Percentiles rank a stretch among this genome's conserved stretches.
Conservation (phyloP, 179 eudicot genomes). For the Beta corolliflora region DNA sequence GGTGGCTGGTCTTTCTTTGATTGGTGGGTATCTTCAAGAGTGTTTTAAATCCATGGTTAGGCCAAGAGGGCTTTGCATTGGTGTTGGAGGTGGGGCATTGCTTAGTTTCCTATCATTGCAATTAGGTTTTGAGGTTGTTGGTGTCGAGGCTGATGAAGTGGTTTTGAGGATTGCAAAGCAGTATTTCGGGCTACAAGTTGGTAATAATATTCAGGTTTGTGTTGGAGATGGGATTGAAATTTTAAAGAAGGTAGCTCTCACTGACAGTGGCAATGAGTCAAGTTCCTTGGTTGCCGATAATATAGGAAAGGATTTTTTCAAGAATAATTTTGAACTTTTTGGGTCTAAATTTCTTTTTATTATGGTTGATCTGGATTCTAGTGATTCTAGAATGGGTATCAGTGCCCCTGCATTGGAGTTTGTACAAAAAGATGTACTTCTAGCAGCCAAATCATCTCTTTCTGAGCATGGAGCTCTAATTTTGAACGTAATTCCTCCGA, state of each 20-base stretch:
- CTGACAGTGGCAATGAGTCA: not conserved
- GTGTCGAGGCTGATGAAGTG: slow-evolving; percentile 69
- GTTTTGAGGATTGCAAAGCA: slow-evolving; percentile 58
- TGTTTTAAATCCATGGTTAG: slow-evolving; percentile 35
- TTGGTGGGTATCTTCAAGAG: slow-evolving; percentile 38
- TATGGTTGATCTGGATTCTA: slow-evolving; percentile 90
- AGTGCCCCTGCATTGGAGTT: slow-evolving; percentile 75
- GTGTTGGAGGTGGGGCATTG: slow-evolving; percentile 94
- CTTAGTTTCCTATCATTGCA: slow-evolving; percentile 49
- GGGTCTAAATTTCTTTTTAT: slow-evolving; percentile 54
- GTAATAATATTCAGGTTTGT: slow-evolving; percentile 35
- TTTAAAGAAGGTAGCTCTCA: slow-evolving; percentile 36
- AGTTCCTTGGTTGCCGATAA: slow-evolving; percentile 16
- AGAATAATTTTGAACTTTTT: slow-evolving; percentile 18
- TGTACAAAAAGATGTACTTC: slow-evolving; percentile 53
- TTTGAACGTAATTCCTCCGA: slow-evolving; percentile 65
- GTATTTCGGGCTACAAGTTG: slow-evolving; percentile 55
- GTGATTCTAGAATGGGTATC: slow-evolving; percentile 48
- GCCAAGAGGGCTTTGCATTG: slow-evolving; percentile 74
- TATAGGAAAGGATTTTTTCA: not conserved
- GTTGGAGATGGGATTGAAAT: slow-evolving; percentile 60
- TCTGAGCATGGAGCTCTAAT: slow-evolving; percentile 54
- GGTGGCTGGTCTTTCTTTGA: slow-evolving; percentile 66
- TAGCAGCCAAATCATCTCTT: slow-evolving; percentile 49
- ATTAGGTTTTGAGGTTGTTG: slow-evolving; percentile 65